Conservation (phyloP, 2,329 filamentous ascomycete genomes). For the Eutypella sp. region DNA sequence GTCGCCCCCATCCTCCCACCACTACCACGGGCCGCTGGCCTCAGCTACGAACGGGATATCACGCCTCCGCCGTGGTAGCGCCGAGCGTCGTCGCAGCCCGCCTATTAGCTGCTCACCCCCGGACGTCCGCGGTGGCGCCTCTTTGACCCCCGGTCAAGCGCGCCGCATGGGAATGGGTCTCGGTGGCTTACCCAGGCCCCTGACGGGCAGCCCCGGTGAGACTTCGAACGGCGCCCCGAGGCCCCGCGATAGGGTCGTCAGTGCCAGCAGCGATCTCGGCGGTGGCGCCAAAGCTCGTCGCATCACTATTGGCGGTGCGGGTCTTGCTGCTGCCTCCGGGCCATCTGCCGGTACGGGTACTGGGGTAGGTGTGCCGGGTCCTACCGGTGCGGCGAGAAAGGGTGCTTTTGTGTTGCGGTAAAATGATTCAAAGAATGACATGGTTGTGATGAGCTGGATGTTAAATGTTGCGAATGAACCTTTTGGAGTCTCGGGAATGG, state of each 20-base stretch:
- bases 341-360: not conserved
- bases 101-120: constrained; percentile 49
- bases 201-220: constrained; percentile 18
- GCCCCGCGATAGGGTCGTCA: not conserved
- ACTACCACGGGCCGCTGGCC: constrained; percentile 27
- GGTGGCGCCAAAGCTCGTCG: constrained; percentile 28
- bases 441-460: no score
- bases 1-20: not conserved
- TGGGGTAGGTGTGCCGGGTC: not conserved
- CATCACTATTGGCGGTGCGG: constrained; percentile 38
- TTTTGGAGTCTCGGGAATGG: no score
- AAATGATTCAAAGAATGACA: not conserved
- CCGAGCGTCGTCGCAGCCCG: constrained; percentile 47
- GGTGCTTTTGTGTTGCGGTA: not conserved
- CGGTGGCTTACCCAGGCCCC: constrained; percentile 12
- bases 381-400: not conserved
- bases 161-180: constrained; percentile 51
- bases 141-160: constrained; percentile 51
- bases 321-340: constrained; percentile 12
- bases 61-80: constrained; percentile 45
- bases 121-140: constrained; percentile 28
- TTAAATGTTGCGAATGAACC: no score
- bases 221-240: no score
- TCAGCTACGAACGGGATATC: constrained; percentile 53
- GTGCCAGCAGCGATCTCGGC: constrained; percentile 3